These are phyloP conservation scores for Aspergillus kassunensis DNA, from an alignment of 495 filamentous ascomycete species.

Conservation along the genomic window DNA sequence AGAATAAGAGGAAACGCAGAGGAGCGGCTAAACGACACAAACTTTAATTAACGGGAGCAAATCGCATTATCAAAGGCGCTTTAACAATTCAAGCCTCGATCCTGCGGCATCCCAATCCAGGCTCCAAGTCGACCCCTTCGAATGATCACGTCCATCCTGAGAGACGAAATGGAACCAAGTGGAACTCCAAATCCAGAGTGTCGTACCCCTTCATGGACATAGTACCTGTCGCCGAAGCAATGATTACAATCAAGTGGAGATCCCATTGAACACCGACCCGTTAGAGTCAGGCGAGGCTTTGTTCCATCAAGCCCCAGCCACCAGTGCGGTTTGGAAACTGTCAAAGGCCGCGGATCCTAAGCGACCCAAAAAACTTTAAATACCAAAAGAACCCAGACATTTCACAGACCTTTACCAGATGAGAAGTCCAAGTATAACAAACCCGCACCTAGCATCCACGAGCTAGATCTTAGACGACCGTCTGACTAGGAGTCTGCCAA, in stretches of 20 bases:
- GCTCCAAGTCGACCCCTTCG: neutral
- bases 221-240: no score
- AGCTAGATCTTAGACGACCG: constrained; percentile 36
- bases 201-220: no score
- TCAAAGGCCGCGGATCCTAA: neutral
- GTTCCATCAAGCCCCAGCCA: neutral
- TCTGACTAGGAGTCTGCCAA: constrained; percentile 24
- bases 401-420: constrained; percentile 18
- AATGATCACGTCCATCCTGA: neutral
- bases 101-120: neutral
- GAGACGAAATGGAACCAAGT: no score
- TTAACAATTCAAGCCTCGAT: neutral
- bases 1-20: constrained; percentile 39
- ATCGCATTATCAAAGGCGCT: neutral
- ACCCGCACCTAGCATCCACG: constrained; percentile 38
- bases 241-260: no score
- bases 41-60: constrained; percentile 23
- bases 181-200: no score
- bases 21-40: constrained; percentile 42
- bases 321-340: constrained; percentile 12
- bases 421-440: constrained; percentile 44
- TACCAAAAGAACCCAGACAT: constrained; percentile 8
- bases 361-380: constrained; percentile 11
- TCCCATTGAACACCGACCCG: no score
- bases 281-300: neutral